Conservation (phyloP, 2,329 filamentous ascomycete genomes). For the Arthroderma sp. region DNA sequence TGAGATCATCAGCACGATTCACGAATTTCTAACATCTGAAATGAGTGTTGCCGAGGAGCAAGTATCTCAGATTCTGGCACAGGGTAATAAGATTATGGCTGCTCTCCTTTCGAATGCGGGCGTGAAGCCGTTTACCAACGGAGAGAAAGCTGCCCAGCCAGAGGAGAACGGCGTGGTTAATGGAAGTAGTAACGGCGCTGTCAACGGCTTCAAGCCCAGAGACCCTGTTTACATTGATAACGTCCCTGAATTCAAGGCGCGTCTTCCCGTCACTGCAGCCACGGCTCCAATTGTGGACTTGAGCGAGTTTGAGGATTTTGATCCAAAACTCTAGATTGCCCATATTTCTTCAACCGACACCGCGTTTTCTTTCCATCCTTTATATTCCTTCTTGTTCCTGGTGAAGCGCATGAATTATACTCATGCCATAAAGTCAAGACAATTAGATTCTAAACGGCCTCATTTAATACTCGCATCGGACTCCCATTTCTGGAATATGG, state of each 20-base stretch:
- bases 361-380: no score
- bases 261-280: constrained; percentile 58
- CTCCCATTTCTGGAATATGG: no score
- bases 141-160: constrained; percentile 22
- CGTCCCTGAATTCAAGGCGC: constrained; percentile 67
- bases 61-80: constrained; percentile 34
- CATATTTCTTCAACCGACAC: no score
- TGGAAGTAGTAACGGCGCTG: constrained; percentile 19
- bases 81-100: constrained; percentile 38
- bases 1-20: constrained; percentile 39
- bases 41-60: constrained; percentile 39
- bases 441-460: no score
- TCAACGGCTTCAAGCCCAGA: constrained; percentile 20
- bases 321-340: constrained; percentile 57
- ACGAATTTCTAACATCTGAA: constrained; percentile 38
- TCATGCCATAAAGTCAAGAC: no score
- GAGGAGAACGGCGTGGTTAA: constrained; percentile 19
- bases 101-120: constrained; percentile 35
- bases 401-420: no score
- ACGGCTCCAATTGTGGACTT: constrained; percentile 61
- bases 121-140: constrained; percentile 26
- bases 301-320: constrained; percentile 72
- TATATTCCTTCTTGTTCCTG: no score
- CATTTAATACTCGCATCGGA: no score
- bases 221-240: constrained; percentile 56